These are phyloP conservation scores for Secale cereale DNA, from an alignment of 176 grass and related monocot genomes.

Conservation along the genomic window DNA sequence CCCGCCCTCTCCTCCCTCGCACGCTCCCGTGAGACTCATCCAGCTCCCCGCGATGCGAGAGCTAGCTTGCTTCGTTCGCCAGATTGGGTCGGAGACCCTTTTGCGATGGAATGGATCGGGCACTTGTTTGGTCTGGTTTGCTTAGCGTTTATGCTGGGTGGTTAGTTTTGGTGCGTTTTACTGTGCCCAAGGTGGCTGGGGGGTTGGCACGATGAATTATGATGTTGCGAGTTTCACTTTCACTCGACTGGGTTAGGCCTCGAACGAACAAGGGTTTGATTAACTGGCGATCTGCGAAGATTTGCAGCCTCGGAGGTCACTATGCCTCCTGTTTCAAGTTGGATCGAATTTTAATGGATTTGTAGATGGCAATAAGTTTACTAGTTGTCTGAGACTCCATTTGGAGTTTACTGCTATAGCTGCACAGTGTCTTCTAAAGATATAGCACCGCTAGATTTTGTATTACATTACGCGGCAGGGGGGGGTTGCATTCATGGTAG, in stretches of 20 bases:
- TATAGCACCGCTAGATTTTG: not conserved
- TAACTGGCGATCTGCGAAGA: slow-evolving; percentile 1
- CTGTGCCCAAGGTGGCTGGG: not conserved
- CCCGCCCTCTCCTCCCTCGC: no score
- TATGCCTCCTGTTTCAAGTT: not conserved
- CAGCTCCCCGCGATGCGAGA: not conserved
- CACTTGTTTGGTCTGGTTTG: not conserved
- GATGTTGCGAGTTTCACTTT: not conserved
- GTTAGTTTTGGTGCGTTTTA: slow-evolving; percentile 30
- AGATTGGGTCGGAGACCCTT: slow-evolving; percentile 26
- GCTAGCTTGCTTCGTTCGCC: slow-evolving; percentile 21
- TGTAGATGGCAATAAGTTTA: not conserved
- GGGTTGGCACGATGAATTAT: not conserved
- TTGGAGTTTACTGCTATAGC: not conserved
- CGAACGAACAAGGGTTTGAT: not conserved
- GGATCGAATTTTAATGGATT: not conserved
- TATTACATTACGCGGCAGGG: not conserved
- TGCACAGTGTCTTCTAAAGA: not conserved
- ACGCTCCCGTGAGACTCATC: not conserved
- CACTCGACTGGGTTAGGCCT: slow-evolving; percentile 6
- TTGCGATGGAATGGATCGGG: slow-evolving; percentile 33
- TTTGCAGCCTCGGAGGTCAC: not conserved
- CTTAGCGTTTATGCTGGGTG: slow-evolving; percentile 16
- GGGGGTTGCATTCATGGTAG: not conserved
- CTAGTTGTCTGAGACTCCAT: not conserved